Conservation (phyloP, 768 basidiomycete genomes). For the Wakefieldia striispora region DNA sequence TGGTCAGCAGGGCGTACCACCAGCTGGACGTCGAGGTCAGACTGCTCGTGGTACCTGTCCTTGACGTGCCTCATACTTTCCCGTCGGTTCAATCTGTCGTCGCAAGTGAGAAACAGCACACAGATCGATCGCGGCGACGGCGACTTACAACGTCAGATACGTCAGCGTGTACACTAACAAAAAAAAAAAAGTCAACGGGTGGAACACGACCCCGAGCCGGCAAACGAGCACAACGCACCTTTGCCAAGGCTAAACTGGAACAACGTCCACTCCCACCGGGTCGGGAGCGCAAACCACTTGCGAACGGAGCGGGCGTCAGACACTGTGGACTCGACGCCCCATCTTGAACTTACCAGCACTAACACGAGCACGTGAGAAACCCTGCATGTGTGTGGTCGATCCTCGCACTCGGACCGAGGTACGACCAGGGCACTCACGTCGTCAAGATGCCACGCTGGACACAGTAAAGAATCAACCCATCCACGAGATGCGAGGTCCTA, state of each 20-base stretch:
- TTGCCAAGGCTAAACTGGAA: slow-evolving; percentile 15
- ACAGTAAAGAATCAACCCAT: slow-evolving; percentile 9
- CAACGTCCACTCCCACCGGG: slow-evolving; percentile 5
- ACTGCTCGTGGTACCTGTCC: neutral
- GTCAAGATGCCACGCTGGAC: slow-evolving; percentile 14
- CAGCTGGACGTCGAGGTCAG: neutral
- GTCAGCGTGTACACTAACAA: slow-evolving; percentile 16
- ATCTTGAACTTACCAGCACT: slow-evolving; percentile 6
- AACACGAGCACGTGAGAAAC: slow-evolving; percentile 4
- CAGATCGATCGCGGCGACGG: neutral
- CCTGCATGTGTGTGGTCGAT: neutral
- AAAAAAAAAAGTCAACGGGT: neutral
- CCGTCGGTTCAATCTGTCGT: slow-evolving; percentile 10
- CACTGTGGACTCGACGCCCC: no score
- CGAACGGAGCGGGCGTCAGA: neutral
- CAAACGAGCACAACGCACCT: neutral
- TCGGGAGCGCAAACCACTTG: slow-evolving; percentile 10
- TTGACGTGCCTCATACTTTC: neutral
- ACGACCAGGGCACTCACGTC: slow-evolving; percentile 6
- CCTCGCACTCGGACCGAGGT: neutral
- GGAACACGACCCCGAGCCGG: no score
- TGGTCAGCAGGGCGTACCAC: neutral
- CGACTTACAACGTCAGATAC: slow-evolving; percentile 12
- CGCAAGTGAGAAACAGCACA: neutral
- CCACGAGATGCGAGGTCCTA: slow-evolving; percentile 8